Conservation (phyloP, 768 basidiomycete species). For the Macrolepiota albuminosa region DNA sequence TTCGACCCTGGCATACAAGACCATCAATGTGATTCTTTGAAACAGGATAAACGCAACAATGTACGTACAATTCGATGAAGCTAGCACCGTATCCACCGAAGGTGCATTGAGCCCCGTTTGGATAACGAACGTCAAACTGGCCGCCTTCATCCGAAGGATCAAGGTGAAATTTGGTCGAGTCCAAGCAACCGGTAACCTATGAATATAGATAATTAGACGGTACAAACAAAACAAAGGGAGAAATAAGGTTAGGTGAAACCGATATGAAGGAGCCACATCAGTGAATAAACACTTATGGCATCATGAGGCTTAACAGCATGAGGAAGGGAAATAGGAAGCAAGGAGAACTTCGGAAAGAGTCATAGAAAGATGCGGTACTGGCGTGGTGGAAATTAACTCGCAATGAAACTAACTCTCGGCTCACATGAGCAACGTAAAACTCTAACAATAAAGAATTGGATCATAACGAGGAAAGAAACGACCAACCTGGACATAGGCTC, state of each 20-base stretch:
- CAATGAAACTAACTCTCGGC: background rate
- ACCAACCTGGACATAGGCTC: slow-evolving; percentile 16
- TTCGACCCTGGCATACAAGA: slow-evolving; percentile 32
- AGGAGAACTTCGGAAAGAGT: background rate
- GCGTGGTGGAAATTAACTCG: background rate
- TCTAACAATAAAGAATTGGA: background rate
- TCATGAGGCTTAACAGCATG: background rate
- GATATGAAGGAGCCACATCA: background rate
- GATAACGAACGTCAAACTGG: slow-evolving; percentile 46
- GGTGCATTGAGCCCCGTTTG: slow-evolving; percentile 48
- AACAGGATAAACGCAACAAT: background rate
- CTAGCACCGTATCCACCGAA: slow-evolving; percentile 48
- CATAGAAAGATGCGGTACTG: background rate
- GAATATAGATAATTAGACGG: background rate
- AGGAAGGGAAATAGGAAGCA: background rate
- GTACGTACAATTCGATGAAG: slow-evolving; percentile 41
- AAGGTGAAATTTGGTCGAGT: slow-evolving; percentile 14
- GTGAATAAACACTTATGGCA: background rate
- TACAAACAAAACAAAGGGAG: background rate
- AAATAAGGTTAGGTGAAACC: background rate
- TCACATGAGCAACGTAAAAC: background rate
- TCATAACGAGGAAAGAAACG: background rate
- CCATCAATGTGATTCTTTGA: background rate
- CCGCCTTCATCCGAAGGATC: slow-evolving; percentile 35
- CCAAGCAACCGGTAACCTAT: slow-evolving; percentile 20